These are phyloP conservation scores for Meyerozyma elateridarum DNA, from an alignment of 1,139 yeast species.

Conservation along the genomic window DNA sequence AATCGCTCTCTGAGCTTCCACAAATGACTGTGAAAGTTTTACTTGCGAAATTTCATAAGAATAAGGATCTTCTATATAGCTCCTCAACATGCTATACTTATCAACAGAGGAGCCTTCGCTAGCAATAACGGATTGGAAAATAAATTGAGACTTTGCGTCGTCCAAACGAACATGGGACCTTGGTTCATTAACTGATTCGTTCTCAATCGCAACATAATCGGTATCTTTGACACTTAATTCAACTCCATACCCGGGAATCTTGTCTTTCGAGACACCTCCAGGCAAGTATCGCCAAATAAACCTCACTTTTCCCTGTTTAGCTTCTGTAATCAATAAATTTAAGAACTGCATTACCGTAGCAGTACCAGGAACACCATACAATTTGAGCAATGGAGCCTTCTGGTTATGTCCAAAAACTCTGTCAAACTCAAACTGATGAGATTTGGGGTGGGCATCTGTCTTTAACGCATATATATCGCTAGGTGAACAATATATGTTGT, in stretches of 20 bases:
- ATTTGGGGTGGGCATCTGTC: constrained; percentile 26
- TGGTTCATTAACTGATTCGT: no score
- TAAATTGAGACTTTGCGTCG: no score
- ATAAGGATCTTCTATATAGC: no score
- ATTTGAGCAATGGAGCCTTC: constrained; percentile 35
- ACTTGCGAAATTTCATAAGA: no score
- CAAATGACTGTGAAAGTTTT: no score
- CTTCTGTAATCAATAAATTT: constrained; percentile 53
- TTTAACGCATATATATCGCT: constrained; percentile 68
- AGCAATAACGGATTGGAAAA: no score
- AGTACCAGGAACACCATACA: constrained; percentile 52
- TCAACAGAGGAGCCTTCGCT: no score
- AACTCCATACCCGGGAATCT: constrained; percentile 63
- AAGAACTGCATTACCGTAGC: constrained; percentile 53
- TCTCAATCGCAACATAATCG: constrained; percentile 62
- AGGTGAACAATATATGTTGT: constrained; percentile 55
- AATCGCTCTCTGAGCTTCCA: no score
- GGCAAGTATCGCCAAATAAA: constrained; percentile 74
- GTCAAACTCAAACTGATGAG: constrained; percentile 44
- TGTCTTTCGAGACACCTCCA: constrained; percentile 20
- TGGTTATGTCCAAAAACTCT: constrained; percentile 48
- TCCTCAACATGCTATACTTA: no score
- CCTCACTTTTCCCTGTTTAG: constrained; percentile 60
- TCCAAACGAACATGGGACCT: no score
- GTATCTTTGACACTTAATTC: constrained; percentile 58